A percentile compares a stretch with the other conserved stretches of the same genome.
Evolutionary conservation across 169 alveolate species (phyloP).

Genomic region (Plasmodium vivax): DNA sequence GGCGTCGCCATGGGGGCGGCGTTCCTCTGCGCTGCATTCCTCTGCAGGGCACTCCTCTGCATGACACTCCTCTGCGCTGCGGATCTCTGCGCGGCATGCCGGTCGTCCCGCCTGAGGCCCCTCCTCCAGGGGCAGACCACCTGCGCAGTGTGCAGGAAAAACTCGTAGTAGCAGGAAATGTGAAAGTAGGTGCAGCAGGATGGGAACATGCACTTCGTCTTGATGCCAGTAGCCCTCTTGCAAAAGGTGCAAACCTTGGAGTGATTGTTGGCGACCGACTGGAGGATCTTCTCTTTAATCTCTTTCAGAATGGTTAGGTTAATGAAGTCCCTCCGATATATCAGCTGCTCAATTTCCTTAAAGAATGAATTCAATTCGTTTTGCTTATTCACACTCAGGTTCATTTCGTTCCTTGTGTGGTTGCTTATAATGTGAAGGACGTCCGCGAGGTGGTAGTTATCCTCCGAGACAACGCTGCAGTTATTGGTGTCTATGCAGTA

Average conservation of each 20-base stretch:
- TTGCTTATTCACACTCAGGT: neutral
- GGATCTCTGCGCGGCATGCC: too few species aligned
- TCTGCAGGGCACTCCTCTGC: too few species aligned
- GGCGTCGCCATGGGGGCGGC: neutral
- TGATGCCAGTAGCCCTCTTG: slow-evolving; percentile 3
- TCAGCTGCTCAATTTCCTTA: slow-evolving; percentile 39
- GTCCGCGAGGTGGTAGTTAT: slow-evolving; percentile 10
- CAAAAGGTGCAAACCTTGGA: slow-evolving; percentile 16
- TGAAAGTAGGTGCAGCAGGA: slow-evolving; percentile 44
- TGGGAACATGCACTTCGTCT: slow-evolving; percentile 59
- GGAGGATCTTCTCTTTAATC: slow-evolving; percentile 23
- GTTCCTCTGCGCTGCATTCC: neutral
- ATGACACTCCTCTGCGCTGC: too few species aligned
- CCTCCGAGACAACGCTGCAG: slow-evolving; percentile 16
- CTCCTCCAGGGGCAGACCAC: neutral
- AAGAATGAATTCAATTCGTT: slow-evolving; percentile 9
- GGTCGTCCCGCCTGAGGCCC: neutral
- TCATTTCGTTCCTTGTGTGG: neutral
- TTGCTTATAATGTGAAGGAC: slow-evolving; percentile 1
- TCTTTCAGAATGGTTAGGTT: slow-evolving; percentile 17
- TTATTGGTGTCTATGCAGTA: slow-evolving; percentile 48
- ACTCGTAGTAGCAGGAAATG: slow-evolving; percentile 40
- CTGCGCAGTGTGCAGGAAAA: neutral
- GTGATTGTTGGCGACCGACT: slow-evolving; percentile 10
- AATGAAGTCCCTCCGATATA: slow-evolving; percentile 49